These are phyloP conservation scores for Salix suchowensis DNA, from an alignment of 345 rosid species.

Conservation along the genomic window DNA sequence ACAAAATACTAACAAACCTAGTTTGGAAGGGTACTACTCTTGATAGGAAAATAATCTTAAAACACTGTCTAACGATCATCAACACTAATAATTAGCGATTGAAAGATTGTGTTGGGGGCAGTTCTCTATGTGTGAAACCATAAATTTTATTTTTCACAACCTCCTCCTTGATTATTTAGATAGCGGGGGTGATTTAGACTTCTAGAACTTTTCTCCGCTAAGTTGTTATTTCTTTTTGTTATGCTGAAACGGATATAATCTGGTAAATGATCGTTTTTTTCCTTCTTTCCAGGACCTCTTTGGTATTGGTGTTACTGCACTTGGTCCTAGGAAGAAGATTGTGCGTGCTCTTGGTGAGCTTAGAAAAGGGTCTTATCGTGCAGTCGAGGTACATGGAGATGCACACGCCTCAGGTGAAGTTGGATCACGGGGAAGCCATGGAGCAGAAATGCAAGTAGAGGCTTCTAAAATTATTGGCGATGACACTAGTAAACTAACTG, in stretches of 20 bases:
- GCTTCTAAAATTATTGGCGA: conserved; percentile 28
- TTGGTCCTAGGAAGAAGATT: conserved; percentile 92
- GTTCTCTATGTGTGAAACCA: background rate
- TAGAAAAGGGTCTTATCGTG: conserved; percentile 31
- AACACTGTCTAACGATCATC: too few species aligned
- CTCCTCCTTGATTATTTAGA: background rate
- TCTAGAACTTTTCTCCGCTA: background rate
- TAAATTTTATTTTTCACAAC: background rate
- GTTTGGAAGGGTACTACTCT: too few species aligned
- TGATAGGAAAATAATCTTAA: too few species aligned
- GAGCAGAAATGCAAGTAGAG: conserved; percentile 31
- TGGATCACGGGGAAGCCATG: conserved; percentile 20
- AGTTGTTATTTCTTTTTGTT: background rate
- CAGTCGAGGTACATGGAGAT: conserved; percentile 23
- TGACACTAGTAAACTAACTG: conserved; percentile 39
- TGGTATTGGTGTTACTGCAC: conserved; percentile 72
- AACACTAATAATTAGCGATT: too few species aligned
- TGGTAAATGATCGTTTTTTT: background rate
- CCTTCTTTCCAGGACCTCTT: conserved; percentile 53
- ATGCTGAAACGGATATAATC: background rate
- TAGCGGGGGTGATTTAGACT: background rate
- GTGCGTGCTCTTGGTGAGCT: conserved; percentile 61
- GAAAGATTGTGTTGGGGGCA: background rate
- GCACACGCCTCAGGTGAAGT: conserved; percentile 1
- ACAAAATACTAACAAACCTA: too few species aligned